Evolutionary conservation across 1,139 yeast genomes (phyloP), one percentile per base, ranked within the genome.

Genomic region (Saccharomyces hybrid): DNA sequence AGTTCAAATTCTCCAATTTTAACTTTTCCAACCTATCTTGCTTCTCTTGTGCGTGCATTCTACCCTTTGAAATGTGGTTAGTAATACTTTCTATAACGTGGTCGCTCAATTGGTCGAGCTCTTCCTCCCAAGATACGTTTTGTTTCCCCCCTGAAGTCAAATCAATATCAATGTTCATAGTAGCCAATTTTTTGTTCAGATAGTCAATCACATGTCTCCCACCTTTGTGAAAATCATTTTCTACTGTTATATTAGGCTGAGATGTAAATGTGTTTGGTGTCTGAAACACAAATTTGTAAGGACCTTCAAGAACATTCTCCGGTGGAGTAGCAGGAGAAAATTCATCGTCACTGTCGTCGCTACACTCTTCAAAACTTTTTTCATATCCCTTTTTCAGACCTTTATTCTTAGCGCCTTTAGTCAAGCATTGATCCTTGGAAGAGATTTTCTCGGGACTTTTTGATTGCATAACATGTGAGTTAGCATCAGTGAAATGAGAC

Each of bases 231-330:
- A 9, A 38, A 11, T 9, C 25, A 4, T 16, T 20, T 5, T 20
- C 44, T 9, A 0, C 25, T 30, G 32, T 11, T 30, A 13, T 30
- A 30, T 30, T 23, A 9, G 25, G 44, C 44, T 38, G 44, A 9
- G 44, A 38, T 20, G 50, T 14, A 47, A 34, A 50, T n/a, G 50
- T 50, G 44, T 50, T 51, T 31, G 58, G 61, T 4, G 57, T 53
- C 13, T 58, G 57, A 50, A 53, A 55, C 3, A 56, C 57, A 46
- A 38, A 50, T 11, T 55, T 55, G 47, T 57, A 58, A 4, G 61
- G 61, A 38, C 48, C 52, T 14, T 49, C 47, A n/a, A 42, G 16
- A 13, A 23, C 50, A 13, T 51, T 48, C 5, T 52, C 54, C 23
- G 49, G 48, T 11, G 56, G 56, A n/a, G 56, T 53, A 27, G 34